Evolutionary conservation across 768 basidiomycete species (phyloP).

Genomic region (Tubosaeta sp.): DNA sequence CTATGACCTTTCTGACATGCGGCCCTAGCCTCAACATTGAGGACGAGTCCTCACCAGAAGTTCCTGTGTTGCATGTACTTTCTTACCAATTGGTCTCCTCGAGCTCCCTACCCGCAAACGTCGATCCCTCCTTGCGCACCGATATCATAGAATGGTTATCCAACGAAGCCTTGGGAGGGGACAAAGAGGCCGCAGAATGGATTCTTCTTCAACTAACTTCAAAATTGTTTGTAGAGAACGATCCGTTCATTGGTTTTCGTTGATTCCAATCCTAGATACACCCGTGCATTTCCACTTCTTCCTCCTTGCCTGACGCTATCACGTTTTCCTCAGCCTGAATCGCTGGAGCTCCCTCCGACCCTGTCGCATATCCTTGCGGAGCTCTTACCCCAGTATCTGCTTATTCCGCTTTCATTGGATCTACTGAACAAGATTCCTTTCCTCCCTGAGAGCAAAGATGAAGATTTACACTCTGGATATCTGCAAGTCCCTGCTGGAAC

Average conservation of each 20-base stretch:
- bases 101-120: constrained; percentile 1
- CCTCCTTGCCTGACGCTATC: constrained; percentile 65
- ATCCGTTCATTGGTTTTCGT: background rate
- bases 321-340: constrained; percentile 48
- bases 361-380: constrained; percentile 52
- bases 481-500: constrained; percentile 68
- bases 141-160: constrained; percentile 74
- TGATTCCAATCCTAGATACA: constrained; percentile 45
- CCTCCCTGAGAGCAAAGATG: constrained; percentile 60
- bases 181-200: constrained; percentile 70
- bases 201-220: constrained; percentile 57
- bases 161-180: constrained; percentile 61
- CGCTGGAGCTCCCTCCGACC: constrained; percentile 35
- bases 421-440: constrained; percentile 56
- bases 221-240: constrained; percentile 50
- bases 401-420: constrained; percentile 59
- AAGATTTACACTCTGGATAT: constrained; percentile 71
- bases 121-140: constrained; percentile 33
- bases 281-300: constrained; percentile 59
- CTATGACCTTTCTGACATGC: constrained; percentile 13
- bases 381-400: constrained; percentile 53
- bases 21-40: constrained; percentile 38
- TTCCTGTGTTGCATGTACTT: constrained; percentile 69
- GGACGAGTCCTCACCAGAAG: constrained; percentile 32
- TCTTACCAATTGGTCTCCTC: constrained; percentile 32